phyloP scores from a whole-genome alignment of 257 asterid species.

The Solanum paucissectum region DNA sequence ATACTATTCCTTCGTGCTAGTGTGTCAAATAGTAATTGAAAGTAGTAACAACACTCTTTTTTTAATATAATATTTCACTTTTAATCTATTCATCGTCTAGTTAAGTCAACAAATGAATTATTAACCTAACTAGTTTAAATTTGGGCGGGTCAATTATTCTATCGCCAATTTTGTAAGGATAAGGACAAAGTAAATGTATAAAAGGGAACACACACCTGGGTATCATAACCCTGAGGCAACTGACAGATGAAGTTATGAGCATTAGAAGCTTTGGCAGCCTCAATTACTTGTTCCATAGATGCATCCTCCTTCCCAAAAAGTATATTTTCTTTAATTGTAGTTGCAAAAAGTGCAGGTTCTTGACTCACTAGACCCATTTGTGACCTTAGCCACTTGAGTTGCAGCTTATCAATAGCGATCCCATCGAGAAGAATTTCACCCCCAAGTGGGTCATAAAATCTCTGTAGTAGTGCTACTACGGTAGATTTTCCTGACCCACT shows the following conservation, averaged over 20 bases:
- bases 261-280: conserved; percentile 88
- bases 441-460: conserved; percentile 70
- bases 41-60: neutral
- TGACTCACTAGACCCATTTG: conserved; percentile 97
- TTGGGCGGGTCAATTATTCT: neutral
- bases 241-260: conserved; percentile 80
- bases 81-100: neutral
- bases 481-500: conserved; percentile 96
- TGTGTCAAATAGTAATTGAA: neutral
- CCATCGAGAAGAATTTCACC: conserved; percentile 80
- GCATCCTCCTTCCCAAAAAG: conserved; percentile 89
- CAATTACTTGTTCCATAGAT: conserved; percentile 55
- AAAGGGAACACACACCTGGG: conserved; percentile 42
- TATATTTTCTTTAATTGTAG: conserved; percentile 78
- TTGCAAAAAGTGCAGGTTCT: conserved; percentile 88
- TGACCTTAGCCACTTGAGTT: conserved; percentile 85
- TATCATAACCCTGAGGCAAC: conserved; percentile 82
- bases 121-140: neutral
- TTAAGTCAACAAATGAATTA: neutral
- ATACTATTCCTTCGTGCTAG: neutral
- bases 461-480: conserved; percentile 60
- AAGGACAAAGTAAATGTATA: neutral
- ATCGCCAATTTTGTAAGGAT: neutral
- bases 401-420: conserved; percentile 57
- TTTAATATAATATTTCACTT: neutral